A percentile compares a stretch with the other conserved stretches of the same genome.
phyloP scores from a whole-genome alignment of 345 rosid species.

The Salix viminalis region DNA sequence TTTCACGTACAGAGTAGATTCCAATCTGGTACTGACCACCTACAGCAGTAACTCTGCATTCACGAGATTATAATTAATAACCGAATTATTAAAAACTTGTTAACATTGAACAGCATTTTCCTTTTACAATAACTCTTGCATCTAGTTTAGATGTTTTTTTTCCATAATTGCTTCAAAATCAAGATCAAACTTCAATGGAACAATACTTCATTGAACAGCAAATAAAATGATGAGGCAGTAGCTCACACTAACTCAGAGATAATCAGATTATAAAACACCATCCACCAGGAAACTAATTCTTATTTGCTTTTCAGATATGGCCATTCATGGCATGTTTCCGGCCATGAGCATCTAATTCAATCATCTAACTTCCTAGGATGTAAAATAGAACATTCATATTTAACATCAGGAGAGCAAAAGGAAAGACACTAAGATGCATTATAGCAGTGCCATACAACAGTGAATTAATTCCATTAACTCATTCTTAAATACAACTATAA shows the following conservation, averaged over 20 bases:
- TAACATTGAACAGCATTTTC: neutral
- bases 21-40: slow-evolving; percentile 99
- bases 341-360: neutral
- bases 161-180: neutral
- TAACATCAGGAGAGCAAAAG: neutral
- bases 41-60: slow-evolving; percentile 92
- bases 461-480: too few relatives aligned
- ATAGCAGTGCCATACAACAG: too few relatives aligned
- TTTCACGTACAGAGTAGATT: slow-evolving; percentile 71
- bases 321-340: neutral
- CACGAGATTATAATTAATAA: neutral
- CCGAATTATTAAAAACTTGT: neutral
- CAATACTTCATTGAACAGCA: neutral
- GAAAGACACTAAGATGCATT: neutral
- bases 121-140: neutral
- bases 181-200: neutral
- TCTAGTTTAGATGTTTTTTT: neutral
- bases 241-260: neutral
- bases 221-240: neutral
- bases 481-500: too few relatives aligned
- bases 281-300: neutral
- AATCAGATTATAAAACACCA: neutral
- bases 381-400: neutral
- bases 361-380: neutral
- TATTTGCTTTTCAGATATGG: neutral